Base-by-base conservation (phyloP, 1,139 yeast species). In the Suhomyces choctaworum region DNA sequence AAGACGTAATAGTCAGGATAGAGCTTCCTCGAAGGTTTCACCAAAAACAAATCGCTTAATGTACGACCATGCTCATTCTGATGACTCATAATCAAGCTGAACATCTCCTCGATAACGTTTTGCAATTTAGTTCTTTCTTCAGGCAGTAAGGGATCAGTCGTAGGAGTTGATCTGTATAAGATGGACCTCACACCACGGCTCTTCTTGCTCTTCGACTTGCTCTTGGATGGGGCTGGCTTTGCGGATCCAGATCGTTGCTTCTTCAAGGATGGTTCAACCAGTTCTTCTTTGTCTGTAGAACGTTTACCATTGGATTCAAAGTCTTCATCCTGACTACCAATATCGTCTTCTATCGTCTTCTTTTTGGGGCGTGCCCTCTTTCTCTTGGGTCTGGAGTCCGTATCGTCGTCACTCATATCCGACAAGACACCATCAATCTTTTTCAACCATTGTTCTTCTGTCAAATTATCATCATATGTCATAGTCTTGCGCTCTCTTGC, bases 1-100 rank as follows among this genome's bases (percentile, higher is more conserved):
- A 89, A 63, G 38, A 80, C 74, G 56, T 87, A 90, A 56, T 90
- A 90, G 57, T 90, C 97, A 0, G 97, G 96, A 49, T 90, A 90
- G 27, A 77, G 62, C 54, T 74, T 75, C 50, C 74, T 78, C 0
- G 94, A 76, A 6, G 96, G 96, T 45, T 75, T 79, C 4, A 73
- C 76, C 56, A 80, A 56, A 52, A 84, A 84, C 34, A 84, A 66
- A 31, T 80, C 87, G 43, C 84, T 73, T 38, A 79, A 62, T 11
- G 60, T 55, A 31, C 72, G 60, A 7, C 64, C 73, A 25, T 58
- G 59, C 37, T 70, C 72, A 58, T 75, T 73, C 16, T 61, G 54
- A 47, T 68, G 70, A 31, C 64, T 63, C 34, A 70, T 49, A 16
- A 80, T 54, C 31, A 61, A 56, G n/a, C 71, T 68, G 47, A 70